Evolutionary conservation across 192 early-diverging fungal genomes (phyloP), one percentile per base, ranked within the genome.

Genomic region (Entomortierella beljakovae): DNA sequence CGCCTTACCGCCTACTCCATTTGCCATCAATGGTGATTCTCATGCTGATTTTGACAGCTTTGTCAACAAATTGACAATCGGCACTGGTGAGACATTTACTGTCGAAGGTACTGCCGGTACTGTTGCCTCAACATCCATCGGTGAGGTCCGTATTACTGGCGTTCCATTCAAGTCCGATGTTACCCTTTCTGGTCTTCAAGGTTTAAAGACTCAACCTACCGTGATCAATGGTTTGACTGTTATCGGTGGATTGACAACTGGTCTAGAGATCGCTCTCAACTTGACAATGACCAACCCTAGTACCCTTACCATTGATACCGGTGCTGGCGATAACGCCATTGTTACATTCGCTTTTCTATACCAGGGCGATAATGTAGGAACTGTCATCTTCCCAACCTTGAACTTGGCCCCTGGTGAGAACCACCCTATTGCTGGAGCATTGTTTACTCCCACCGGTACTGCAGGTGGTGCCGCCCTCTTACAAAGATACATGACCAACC

Each of bases 81-180:
- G 80, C 23, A 22, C 71, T 6, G 46, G 43, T 16, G 74, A 87
- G 29, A 61, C 58, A 48, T 83, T 90, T 49, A 69, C 59, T 46
- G 82, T 90, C 50, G 33, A 61, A 43, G 89, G 88, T 52, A 70
- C 57, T 34, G 89, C 86, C 20, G 71, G 70, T 51, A 86, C 85
- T 40, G 80, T 81, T 25, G 85, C 87, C 29, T 28, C 52, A 22
- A 91, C 89, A 35, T 80, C 90, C 22, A 76, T 89, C 48, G 90
- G 90, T 64, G 57, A 77, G 53, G 77, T 91, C 25, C 61, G 49
- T 6, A 80, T 90, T 38, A 55, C 73, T 43, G 85, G 84, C 18
- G 83, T 91, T n/a, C 73, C 84, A 26, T 90, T 90, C 77, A 81
- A 71, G 50, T 83, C 85, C 18, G 73, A 80, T 33, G 82, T 87